Percentiles rank a stretch among this genome's conserved stretches.
These are phyloP conservation scores for Solanum appendiculatum DNA, from an alignment of 257 asterid genomes.

Conservation along the genomic window DNA sequence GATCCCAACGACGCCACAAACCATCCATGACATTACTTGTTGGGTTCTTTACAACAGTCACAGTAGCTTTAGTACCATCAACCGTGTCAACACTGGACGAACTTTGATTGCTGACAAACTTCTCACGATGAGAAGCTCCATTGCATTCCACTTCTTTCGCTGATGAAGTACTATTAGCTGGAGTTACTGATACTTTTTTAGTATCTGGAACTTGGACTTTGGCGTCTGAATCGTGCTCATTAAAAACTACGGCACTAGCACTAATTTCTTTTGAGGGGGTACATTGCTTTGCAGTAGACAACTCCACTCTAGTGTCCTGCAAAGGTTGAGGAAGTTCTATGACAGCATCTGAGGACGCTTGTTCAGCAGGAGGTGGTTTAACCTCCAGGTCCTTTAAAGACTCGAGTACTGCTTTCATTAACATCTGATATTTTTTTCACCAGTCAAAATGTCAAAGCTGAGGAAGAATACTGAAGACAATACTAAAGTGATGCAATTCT, in stretches of 20 bases:
- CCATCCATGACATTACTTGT: conserved; percentile 61
- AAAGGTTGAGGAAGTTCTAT: conserved; percentile 14
- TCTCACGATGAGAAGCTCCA: conserved; percentile 4
- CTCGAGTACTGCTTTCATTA: conserved; percentile 67
- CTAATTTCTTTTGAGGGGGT: conserved; percentile 7
- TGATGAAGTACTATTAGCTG: neutral
- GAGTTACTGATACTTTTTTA: neutral
- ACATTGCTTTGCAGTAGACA: neutral
- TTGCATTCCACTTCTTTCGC: conserved; percentile 18
- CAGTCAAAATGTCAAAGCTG: neutral
- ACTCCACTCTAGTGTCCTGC: conserved; percentile 16
- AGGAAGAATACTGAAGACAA: neutral
- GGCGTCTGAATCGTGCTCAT: neutral
- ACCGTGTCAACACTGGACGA: conserved; percentile 30
- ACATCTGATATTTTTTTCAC: conserved; percentile 46
- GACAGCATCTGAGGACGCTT: conserved; percentile 19
- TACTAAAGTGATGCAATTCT: neutral
- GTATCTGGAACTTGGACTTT: conserved; percentile 1
- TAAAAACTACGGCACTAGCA: conserved; percentile 5
- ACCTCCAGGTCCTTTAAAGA: conserved; percentile 57
- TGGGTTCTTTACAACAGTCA: conserved; percentile 62
- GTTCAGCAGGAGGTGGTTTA: conserved; percentile 11
- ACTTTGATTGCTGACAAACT: conserved; percentile 16
- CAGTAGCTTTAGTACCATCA: conserved; percentile 54
- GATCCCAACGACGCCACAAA: conserved; percentile 81